Evolutionary conservation across 345 rosid species (phyloP), one percentile per base, ranked within the genome.

Genomic region (Camelina sativa): DNA sequence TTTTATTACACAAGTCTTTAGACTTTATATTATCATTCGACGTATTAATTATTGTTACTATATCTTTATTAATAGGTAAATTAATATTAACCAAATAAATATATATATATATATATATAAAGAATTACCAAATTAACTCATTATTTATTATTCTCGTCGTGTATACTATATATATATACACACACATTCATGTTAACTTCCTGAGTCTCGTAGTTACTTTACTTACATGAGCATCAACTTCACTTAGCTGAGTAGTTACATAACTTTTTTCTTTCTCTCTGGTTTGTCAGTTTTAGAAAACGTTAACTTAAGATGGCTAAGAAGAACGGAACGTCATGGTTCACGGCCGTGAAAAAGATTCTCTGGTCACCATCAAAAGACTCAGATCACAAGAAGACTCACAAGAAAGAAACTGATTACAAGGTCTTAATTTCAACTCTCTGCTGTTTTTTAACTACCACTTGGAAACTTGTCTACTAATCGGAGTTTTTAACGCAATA

Each of bases 351-450:
- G 71, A 91, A 87, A 83, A 91, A 88, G 71, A 91, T 89, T 58
- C 88, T 94, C 75, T 82, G 91, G 82, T 93, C 97, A 79, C 92
- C 96, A 8, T 71, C 84, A 38, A 93, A 89, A 61, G 94, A 88
- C 16, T 81, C 67, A 60, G 80, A 76, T 32, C 35, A 32, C 67
- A 86, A 83, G 65, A 88, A 76, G 82, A 84, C 69, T 54, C 85
- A 80, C 63, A 87, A 57, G 6, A 90, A 84, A 62, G 88, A 87
- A 68, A 85, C 86, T 62, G 90, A 85, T 28, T 85, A 74, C 4
- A 87, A 88, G 94, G 97, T 88, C 55, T 55, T 48, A 28, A 20
- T 38, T 16, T 35, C 10, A 57, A 11, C 17, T 43, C 47, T 63
- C 12, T 53, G 6, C 8, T 13, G 6, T 9, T 13, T 9, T n/a